Percentiles rank a stretch among this genome's conserved stretches.
phyloP scores from a whole-genome alignment of 495 filamentous ascomycete species.

The Parathielavia appendiculata region DNA sequence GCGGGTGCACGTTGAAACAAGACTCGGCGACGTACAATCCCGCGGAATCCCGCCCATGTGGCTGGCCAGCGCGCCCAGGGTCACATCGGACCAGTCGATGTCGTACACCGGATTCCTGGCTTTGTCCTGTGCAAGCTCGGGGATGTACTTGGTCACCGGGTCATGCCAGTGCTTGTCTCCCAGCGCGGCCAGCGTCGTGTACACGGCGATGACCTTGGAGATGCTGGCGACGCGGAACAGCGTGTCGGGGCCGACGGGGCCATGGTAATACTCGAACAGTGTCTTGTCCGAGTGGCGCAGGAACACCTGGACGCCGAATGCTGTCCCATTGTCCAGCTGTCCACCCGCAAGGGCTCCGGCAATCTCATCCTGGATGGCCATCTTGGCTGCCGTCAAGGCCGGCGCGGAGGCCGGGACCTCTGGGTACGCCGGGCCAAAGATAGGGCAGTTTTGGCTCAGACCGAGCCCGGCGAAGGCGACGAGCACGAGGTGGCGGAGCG shows the following conservation, averaged over 20 bases:
- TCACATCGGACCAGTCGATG: slow-evolving; percentile 17
- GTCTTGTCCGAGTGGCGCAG: slow-evolving; percentile 9
- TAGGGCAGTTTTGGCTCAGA: slow-evolving; percentile 21
- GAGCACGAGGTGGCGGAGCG: background rate
- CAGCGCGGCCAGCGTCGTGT: slow-evolving; percentile 19
- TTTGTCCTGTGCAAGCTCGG: slow-evolving; percentile 17
- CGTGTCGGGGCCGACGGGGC: slow-evolving; percentile 14
- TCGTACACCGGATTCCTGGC: slow-evolving; percentile 4
- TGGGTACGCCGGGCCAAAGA: slow-evolving; percentile 23
- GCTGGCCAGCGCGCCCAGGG: slow-evolving; percentile 13
- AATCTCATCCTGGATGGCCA: slow-evolving; percentile 9
- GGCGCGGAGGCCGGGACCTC: background rate
- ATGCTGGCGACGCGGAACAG: slow-evolving; percentile 22
- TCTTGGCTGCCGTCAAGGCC: slow-evolving; percentile 3
- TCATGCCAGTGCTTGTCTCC: slow-evolving; percentile 22
- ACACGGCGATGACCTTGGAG: slow-evolving; percentile 24
- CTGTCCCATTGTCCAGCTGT: slow-evolving; percentile 1
- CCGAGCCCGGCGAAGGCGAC: background rate
- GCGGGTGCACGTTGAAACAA: background rate
- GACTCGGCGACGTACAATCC: slow-evolving; percentile 8
- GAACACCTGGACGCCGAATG: slow-evolving; percentile 20
- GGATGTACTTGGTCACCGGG: slow-evolving; percentile 21
- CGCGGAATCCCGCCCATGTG: slow-evolving; percentile 16
- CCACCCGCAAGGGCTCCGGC: slow-evolving; percentile 3
- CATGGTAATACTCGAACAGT: slow-evolving; percentile 8